Evolutionary conservation across 345 rosid species (phyloP), one percentile per base, ranked within the genome.

Genomic region (Hibiscus syriacus): DNA sequence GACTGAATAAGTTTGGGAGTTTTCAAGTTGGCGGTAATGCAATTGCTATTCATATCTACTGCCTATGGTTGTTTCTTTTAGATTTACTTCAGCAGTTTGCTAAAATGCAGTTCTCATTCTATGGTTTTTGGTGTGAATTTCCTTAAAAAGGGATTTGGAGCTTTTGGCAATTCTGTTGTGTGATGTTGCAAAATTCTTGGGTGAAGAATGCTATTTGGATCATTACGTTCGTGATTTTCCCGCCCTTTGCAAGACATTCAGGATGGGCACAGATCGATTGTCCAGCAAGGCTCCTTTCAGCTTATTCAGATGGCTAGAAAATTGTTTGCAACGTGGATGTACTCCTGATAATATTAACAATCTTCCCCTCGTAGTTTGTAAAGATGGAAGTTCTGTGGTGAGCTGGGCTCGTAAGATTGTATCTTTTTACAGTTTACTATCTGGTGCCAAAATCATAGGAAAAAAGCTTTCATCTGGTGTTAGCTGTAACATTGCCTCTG

Each of bases 191-290:
- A 82, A 81, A 76, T 82, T 69, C 75, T 80, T 93, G 85, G 90
- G 89, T 39, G 87, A 86, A 74, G 83, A 78, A 65, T 81, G 86
- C 80, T 93, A 84, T 75, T 54, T 87, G 70, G 96, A 93, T 80
- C 85, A 90, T 79, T 93, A 90, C 74, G 72, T 80, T 69, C 97
- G 97, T 64, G 98, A 93, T 82, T 93, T 93, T 80, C 97, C 98
- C 66, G 45, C 73, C 69, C 87, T 90, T 55, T 70, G 82, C 71
- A 71, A 78, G 81, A 64, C 72, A 45, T 27, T 78, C 66, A 84
- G 83, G 71, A 61, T 11, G 32, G 71, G 66, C 73, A 55, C 67
- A 50, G 65, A 71, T 46, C 64, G 83, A 32, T 73, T 76, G 43
- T 79, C 86, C 49, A 20, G 43, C 71, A 89, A 77, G 79, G 75